Evolutionary conservation across 164 flowering plant genomes (phyloP), one percentile per base, ranked within the genome.

Genomic region (Sedum album): DNA sequence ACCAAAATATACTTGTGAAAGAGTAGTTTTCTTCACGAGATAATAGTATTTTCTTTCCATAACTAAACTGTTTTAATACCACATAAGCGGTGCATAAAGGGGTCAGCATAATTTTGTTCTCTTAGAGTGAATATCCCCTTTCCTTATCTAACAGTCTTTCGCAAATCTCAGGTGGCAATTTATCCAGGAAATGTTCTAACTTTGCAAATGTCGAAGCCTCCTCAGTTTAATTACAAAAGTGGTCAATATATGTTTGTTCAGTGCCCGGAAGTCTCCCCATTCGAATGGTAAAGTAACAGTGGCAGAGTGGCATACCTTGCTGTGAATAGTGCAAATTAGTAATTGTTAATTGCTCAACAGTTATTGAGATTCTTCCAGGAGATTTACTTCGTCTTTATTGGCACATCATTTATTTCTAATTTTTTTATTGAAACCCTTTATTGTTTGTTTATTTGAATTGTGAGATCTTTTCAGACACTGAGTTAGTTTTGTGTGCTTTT

Each of bases 251-350:
- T 35, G 7, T 35, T 35, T 35, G 5, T 35, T 7, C 38, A 35
- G 7, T 35, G 38, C 7, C 5, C 38, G 7, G 38, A 3, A 3
- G 7, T 35, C 38, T 35, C 38, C 38, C 38, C 38, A 35, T 35
- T 35, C 7, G 38, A 35, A 35, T 35, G 38, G 38, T 35, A 7
- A 77, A 65, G 65, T 46, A 17, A 31, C 35, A n/a, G n/a, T n/a
- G n/a, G n/a, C n/a, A n/a, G n/a, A 36, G 13, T 51, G 6, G 33
- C 31, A 57, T 55, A 20, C 35, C 51, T 31, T 55, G 18, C 44
- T 30, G 23, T 8, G 2, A 10, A 69, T 1, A 26, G 1, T 31
- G 36, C 35, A 28, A 15, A 33, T 62, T 46, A 38, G 10, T 55
- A 9, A 55, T 23, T 26, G 1, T 2, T 6, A 3, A 21, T 53